A percentile compares a stretch with the other conserved stretches of the same genome.
These are phyloP conservation scores for Pisolithus sp. DNA, from an alignment of 768 basidiomycete species.

Conservation along the genomic window DNA sequence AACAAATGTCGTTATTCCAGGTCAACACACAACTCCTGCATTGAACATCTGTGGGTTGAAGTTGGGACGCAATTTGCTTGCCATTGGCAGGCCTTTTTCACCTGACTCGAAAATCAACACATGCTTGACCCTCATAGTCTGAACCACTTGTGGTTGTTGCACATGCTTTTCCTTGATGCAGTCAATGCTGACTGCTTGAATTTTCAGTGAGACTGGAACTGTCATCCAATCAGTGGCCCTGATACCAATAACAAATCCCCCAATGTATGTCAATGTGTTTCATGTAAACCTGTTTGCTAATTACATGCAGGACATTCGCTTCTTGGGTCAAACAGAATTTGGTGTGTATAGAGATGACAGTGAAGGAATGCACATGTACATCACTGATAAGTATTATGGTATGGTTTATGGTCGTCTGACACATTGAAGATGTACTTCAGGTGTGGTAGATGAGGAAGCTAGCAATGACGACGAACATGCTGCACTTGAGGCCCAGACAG, in stretches of 20 bases:
- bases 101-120: constrained; percentile 15
- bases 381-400: constrained; percentile 13
- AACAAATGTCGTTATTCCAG: not conserved
- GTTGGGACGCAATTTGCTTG: constrained; percentile 20
- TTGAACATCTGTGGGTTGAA: constrained; percentile 26
- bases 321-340: constrained; percentile 9
- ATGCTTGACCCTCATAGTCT: constrained; percentile 15
- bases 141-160: constrained; percentile 7
- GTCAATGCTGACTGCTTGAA: not conserved
- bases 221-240: not conserved
- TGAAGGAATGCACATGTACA: constrained; percentile 11
- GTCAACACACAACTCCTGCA: constrained; percentile 20
- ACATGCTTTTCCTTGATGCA: constrained; percentile 1
- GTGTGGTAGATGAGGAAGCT: not conserved
- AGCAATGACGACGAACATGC: not conserved
- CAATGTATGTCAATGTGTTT: not conserved
- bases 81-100: constrained; percentile 25
- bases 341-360: constrained; percentile 10
- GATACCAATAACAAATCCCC: constrained; percentile 8
- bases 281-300: not conserved
- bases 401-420: not conserved
- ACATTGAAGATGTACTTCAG: not conserved
- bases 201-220: not conserved
- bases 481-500: not conserved
- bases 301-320: constrained; percentile 4